phyloP scores from a whole-genome alignment of 2,329 filamentous ascomycete species.

The Verticillium dahliae region DNA sequence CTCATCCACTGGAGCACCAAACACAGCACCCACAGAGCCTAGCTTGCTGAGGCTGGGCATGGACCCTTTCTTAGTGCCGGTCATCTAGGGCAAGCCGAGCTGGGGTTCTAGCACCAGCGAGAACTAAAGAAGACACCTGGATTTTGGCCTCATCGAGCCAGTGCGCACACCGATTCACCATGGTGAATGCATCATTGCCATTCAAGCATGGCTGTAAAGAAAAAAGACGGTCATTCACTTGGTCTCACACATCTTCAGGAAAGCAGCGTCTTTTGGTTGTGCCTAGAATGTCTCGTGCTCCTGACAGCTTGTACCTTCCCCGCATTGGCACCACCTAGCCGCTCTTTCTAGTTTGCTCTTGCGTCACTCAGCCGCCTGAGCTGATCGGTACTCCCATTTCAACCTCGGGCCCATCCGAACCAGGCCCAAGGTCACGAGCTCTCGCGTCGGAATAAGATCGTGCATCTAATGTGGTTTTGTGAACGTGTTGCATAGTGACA shows the following conservation, averaged over 20 bases:
- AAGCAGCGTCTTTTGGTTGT: background rate
- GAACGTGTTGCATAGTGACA: too few species aligned
- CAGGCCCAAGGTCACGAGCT: too few species aligned
- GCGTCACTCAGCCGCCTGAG: conserved; percentile 1
- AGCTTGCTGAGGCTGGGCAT: background rate
- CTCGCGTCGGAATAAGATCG: too few species aligned
- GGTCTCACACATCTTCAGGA: too few species aligned
- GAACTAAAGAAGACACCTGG: conserved; percentile 11
- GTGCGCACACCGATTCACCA: background rate
- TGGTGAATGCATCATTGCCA: background rate
- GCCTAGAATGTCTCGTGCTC: background rate
- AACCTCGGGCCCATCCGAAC: too few species aligned
- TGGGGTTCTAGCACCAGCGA: conserved; percentile 10
- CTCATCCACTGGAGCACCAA: background rate
- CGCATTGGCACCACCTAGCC: background rate
- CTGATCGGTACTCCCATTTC: background rate
- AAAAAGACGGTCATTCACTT: too few species aligned
- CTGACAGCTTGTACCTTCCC: background rate
- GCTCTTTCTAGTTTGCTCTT: background rate
- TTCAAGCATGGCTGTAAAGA: too few species aligned
- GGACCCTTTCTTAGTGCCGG: background rate
- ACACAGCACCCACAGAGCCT: background rate
- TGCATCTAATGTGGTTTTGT: too few species aligned
- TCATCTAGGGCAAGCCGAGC: background rate
- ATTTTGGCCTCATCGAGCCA: background rate